A percentile compares a stretch with the other conserved stretches of the same genome.
Evolutionary conservation across 192 early-diverging fungal genomes (phyloP).

Genomic region (Geranomyces michiganensis): DNA sequence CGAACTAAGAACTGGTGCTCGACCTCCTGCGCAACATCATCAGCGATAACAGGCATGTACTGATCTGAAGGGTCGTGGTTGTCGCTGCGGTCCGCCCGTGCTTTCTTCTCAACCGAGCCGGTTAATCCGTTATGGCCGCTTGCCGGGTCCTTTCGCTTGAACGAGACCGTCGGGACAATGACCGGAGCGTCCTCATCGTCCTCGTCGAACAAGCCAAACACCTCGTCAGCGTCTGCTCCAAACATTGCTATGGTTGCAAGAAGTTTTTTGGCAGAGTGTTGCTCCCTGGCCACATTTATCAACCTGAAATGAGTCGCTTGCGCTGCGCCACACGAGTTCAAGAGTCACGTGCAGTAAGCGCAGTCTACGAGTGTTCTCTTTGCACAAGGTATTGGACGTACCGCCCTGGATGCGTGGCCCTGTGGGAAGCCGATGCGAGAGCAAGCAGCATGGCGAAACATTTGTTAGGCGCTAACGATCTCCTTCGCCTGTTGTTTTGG

Average conservation of each 20-base stretch:
- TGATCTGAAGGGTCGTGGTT: neutral
- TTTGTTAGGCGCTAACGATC: too few species aligned
- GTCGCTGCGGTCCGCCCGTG: neutral
- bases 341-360: too few species aligned
- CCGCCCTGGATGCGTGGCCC: too few species aligned
- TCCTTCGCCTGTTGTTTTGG: too few species aligned
- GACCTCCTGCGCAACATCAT: conserved; percentile 27
- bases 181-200: conserved; percentile 21
- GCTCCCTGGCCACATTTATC: too few species aligned
- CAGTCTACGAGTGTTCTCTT: too few species aligned
- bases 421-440: too few species aligned
- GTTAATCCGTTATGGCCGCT: neutral
- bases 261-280: too few species aligned
- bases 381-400: too few species aligned
- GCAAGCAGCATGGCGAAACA: too few species aligned
- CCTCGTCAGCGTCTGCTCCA: conserved; percentile 20
- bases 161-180: conserved; percentile 6
- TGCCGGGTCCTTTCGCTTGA: conserved; percentile 21
- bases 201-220: conserved; percentile 31
- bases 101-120: conserved; percentile 10
- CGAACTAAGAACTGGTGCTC: conserved; percentile 23
- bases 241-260: neutral
- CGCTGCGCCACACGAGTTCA: too few species aligned
- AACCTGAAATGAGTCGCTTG: too few species aligned
- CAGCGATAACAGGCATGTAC: conserved; percentile 24